These are phyloP conservation scores for Taiozyma sp. DNA, from an alignment of 1,139 yeast species.

Conservation along the genomic window DNA sequence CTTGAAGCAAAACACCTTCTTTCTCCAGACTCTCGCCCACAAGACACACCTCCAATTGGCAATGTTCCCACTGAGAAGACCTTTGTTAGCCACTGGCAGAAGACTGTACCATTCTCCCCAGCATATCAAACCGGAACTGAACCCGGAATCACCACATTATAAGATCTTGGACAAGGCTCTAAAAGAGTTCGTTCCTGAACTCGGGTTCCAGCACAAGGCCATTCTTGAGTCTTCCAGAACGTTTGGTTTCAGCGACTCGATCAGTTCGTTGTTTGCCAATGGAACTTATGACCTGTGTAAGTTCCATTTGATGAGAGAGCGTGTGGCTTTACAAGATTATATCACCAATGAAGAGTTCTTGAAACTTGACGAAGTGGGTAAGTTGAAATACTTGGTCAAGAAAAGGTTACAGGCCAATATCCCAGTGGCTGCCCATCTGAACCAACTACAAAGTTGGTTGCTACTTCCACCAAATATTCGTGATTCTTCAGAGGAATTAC, in stretches of 20 bases:
- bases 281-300: conserved; percentile 59
- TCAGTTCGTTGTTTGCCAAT: conserved; percentile 55
- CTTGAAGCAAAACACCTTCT: not conserved
- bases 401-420: conserved; percentile 60
- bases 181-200: conserved; percentile 51
- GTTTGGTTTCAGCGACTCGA: conserved; percentile 61
- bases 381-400: conserved; percentile 45
- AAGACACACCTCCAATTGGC: not conserved
- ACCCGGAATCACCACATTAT: conserved; percentile 30
- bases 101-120: not conserved
- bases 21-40: not conserved
- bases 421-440: conserved; percentile 43
- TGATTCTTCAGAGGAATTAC: conserved; percentile 53
- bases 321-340: conserved; percentile 38
- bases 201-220: conserved; percentile 65
- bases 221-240: conserved; percentile 58
- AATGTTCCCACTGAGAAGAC: not conserved
- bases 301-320: conserved; percentile 55
- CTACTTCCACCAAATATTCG: conserved; percentile 30
- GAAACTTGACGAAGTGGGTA: conserved; percentile 27
- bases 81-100: not conserved
- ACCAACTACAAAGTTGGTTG: conserved; percentile 30
- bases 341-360: conserved; percentile 27
- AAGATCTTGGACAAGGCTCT: conserved; percentile 44
- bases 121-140: conserved; percentile 11